Evolutionary conservation across 1,139 yeast genomes (phyloP).

Genomic region (Debaryomyces subglobosus): DNA sequence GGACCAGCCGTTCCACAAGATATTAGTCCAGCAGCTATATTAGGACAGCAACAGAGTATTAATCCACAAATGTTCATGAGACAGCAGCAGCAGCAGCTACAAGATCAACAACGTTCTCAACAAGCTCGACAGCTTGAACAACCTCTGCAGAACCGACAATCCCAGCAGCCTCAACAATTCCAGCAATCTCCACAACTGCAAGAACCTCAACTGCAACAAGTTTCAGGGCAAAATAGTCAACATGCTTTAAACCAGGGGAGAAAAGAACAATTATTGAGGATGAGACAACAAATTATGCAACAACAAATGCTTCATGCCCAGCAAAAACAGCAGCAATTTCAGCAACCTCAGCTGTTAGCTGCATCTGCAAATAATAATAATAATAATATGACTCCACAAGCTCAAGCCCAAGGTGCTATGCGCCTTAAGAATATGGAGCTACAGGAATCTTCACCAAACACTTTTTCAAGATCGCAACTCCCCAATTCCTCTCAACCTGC

Average conservation of each 20-base stretch:
- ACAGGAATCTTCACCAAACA: conserved; percentile 13
- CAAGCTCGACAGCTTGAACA: conserved; percentile 21
- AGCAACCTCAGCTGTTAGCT: conserved; percentile 16
- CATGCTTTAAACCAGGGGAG: conserved; percentile 20
- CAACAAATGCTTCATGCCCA: conserved; percentile 37
- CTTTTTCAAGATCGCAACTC: conserved; percentile 13
- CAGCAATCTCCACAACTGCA: conserved; percentile 20
- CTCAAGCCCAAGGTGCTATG: conserved; percentile 16
- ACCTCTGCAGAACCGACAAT: conserved; percentile 18
- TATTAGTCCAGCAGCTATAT: conserved; percentile 6
- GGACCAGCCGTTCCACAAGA: conserved; percentile 12
- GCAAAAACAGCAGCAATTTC: conserved; percentile 22
- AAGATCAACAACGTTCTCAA: conserved; percentile 14
- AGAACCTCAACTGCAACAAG: conserved; percentile 16
- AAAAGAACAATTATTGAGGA: conserved; percentile 33
- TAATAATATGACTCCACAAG: conserved; percentile 11
- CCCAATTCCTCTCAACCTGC: conserved; percentile 17
- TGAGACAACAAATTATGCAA: conserved; percentile 47
- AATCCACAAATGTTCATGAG: conserved; percentile 35
- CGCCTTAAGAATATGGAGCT: conserved; percentile 20
- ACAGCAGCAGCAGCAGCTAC: conserved; percentile 21
- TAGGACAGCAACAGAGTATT: conserved; percentile 15
- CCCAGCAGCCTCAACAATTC: conserved; percentile 18
- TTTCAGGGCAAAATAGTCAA: conserved; percentile 12
- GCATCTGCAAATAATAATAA: conserved; percentile 2